Evolutionary conservation across 768 basidiomycete genomes (phyloP).

Genomic region (Suillus subaureus): DNA sequence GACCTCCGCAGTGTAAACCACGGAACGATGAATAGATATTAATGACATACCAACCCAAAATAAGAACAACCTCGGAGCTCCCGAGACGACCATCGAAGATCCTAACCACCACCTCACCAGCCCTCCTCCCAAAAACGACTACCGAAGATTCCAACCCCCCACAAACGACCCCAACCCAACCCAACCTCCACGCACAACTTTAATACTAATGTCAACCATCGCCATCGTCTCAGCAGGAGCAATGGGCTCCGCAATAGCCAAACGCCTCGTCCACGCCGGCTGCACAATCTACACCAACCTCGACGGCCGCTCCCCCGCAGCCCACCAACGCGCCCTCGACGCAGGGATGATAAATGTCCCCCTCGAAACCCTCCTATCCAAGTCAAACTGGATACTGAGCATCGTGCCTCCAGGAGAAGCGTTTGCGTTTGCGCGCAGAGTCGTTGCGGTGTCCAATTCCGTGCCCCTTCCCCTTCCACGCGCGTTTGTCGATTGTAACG

Average conservation of each 20-base stretch:
- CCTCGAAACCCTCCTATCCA: constrained; percentile 33
- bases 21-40: background rate
- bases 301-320: constrained; percentile 49
- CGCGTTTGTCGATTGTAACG: constrained; percentile 56
- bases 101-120: background rate
- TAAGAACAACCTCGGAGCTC: background rate
- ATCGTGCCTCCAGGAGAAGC: constrained; percentile 57
- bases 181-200: background rate
- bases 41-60: background rate
- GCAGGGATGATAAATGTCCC: constrained; percentile 50
- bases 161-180: too few species aligned
- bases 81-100: background rate
- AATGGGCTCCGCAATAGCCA: constrained; percentile 57
- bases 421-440: constrained; percentile 36
- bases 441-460: background rate
- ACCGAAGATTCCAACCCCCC: background rate
- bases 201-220: constrained; percentile 31
- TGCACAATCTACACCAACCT: constrained; percentile 55
- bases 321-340: constrained; percentile 45
- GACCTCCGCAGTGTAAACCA: background rate
- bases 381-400: constrained; percentile 47
- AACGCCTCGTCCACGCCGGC: constrained; percentile 44
- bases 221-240: constrained; percentile 56
- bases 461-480: constrained; percentile 12
- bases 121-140: background rate